phyloP scores from a whole-genome alignment of 139 green algal genomes.

The Chlorella ohadii region DNA sequence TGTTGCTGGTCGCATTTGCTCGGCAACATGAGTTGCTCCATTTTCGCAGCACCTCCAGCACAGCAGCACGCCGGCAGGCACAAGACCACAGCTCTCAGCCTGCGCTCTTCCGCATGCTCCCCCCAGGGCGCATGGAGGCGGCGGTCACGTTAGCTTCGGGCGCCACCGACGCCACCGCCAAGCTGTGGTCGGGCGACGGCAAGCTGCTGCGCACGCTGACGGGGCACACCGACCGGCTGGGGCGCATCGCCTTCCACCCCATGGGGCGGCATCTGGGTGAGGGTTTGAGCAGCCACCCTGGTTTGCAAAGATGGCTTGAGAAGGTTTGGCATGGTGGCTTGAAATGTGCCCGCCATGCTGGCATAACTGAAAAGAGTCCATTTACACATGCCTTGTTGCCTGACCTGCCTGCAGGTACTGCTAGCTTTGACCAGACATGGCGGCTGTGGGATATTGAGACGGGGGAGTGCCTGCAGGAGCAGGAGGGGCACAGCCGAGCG shows the following conservation, averaged over 20 bases:
- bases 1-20: too few species aligned
- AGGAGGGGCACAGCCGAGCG: constrained; percentile 94
- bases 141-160: constrained; percentile 65
- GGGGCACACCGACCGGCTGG: constrained; percentile 90
- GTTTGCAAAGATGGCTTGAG: not conserved
- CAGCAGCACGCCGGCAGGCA: too few species aligned
- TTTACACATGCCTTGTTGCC: too few species aligned
- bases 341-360: too few species aligned
- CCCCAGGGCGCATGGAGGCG: constrained; percentile 9
- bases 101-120: too few species aligned
- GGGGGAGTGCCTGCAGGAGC: constrained; percentile 87
- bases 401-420: constrained; percentile 69
- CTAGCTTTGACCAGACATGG: constrained; percentile 96
- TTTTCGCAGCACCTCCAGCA: too few species aligned
- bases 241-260: constrained; percentile 90
- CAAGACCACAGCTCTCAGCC: too few species aligned
- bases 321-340: too few species aligned
- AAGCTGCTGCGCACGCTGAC: constrained; percentile 66
- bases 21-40: too few species aligned
- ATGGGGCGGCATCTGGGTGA: constrained; percentile 79
- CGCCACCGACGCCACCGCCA: constrained; percentile 73
- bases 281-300: not conserved
- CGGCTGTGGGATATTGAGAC: constrained; percentile 94
- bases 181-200: constrained; percentile 65
- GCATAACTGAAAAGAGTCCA: too few species aligned